Evolutionary conservation across 1,284 basidiomycete species (phyloP).

Genomic region (Inonotus obliquus): DNA sequence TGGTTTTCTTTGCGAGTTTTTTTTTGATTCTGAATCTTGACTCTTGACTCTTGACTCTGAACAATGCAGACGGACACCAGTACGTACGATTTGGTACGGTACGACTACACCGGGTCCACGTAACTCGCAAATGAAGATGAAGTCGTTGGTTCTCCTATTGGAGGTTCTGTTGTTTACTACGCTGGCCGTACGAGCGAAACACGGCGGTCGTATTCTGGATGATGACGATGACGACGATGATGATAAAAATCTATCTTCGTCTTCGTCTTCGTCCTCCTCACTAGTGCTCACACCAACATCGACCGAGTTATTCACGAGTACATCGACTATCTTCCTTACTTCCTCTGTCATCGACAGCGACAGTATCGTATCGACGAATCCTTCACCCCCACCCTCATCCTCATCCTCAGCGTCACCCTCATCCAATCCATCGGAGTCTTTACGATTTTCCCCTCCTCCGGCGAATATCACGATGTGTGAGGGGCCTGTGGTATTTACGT

Average conservation of each 20-base stretch:
- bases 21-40: too few species aligned
- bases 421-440: background rate
- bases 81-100: too few species aligned
- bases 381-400: background rate
- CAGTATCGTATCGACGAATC: background rate
- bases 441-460: constrained; percentile 25
- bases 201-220: background rate
- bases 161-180: background rate
- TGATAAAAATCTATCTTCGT: background rate
- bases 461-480: constrained; percentile 24
- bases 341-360: background rate
- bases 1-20: too few species aligned
- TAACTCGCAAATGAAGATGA: too few species aligned
- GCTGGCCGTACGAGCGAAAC: background rate
- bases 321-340: background rate
- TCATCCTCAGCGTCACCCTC: too few species aligned
- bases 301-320: background rate
- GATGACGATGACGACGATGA: constrained; percentile 1
- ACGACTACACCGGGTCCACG: too few species aligned
- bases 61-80: too few species aligned
- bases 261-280: background rate
- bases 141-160: background rate
- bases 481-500: constrained; percentile 20
- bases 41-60: too few species aligned
- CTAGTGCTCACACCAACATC: background rate